Conservation (phyloP, 2,329 filamentous ascomycete species). For the Trichoderma oligosporum region DNA sequence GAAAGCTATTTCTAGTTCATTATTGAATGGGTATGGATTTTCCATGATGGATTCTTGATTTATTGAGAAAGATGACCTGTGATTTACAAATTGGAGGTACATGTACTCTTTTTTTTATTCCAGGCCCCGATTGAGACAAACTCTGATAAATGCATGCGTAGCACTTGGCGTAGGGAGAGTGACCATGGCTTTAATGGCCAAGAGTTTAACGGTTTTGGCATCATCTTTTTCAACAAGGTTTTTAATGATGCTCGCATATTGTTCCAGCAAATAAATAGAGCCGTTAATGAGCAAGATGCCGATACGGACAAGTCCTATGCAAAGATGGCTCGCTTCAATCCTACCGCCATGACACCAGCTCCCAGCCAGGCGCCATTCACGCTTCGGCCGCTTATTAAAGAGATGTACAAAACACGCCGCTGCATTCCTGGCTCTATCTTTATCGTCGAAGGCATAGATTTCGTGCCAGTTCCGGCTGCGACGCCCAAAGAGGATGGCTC, state of each 20-base stretch:
- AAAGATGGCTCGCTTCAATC: constrained; percentile 29
- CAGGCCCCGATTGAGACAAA: constrained; percentile 28
- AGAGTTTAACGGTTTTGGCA: too few species aligned
- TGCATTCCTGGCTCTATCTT: constrained; percentile 48
- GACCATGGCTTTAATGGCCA: too few species aligned
- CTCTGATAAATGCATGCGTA: constrained; percentile 28
- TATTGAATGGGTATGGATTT: constrained; percentile 35
- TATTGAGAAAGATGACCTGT: neutral
- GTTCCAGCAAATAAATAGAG: neutral
- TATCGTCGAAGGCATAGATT: constrained; percentile 46
- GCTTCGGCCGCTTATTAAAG: constrained; percentile 41
- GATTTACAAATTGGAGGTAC: too few species aligned
- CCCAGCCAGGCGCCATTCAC: constrained; percentile 27
- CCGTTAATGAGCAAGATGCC: neutral
- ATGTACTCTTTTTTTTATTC: too few species aligned
- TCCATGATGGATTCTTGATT: constrained; percentile 34
- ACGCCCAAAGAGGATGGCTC: constrained; percentile 34
- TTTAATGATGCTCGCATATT: neutral
- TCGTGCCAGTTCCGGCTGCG: constrained; percentile 28
- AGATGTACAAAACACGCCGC: constrained; percentile 47
- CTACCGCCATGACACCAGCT: constrained; percentile 27
- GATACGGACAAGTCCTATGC: neutral
- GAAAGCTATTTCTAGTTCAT: constrained; percentile 43
- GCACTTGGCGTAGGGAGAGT: too few species aligned
- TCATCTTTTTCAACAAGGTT: neutral